These are phyloP conservation scores for Diversispora eburnea DNA, from an alignment of 192 early-diverging fungal genomes.

Conservation along the genomic window DNA sequence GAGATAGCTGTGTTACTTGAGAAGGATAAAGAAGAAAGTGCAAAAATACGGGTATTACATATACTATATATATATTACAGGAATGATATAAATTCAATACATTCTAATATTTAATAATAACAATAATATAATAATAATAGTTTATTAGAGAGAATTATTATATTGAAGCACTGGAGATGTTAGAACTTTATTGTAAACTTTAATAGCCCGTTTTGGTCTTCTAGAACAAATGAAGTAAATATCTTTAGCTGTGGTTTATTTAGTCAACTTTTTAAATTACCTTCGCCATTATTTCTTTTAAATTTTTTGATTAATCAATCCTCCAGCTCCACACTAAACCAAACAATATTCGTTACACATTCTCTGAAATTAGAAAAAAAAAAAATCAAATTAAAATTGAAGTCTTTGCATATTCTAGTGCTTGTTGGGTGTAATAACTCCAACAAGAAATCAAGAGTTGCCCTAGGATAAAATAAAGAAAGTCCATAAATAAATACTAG, in stretches of 20 bases:
- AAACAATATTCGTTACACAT: no score
- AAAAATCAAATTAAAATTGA: no score
- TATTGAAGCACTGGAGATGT: constrained; percentile 90
- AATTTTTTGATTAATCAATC: no score
- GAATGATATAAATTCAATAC: not conserved
- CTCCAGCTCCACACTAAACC: no score
- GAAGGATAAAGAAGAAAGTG: constrained; percentile 80
- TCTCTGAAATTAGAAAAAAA: no score
- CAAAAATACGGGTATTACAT: constrained; percentile 67
- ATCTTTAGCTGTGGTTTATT: not conserved
- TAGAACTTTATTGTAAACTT: constrained; percentile 89
- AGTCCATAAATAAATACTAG: no score
- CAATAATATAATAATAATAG: constrained; percentile 3
- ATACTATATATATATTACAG: not conserved
- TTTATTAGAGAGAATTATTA: constrained; percentile 91
- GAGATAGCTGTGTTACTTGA: constrained; percentile 83
- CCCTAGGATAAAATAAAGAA: no score
- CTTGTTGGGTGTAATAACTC: no score
- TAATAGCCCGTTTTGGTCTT: constrained; percentile 83
- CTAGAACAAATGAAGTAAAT: constrained; percentile 75
- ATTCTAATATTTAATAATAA: not conserved
- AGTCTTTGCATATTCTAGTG: no score
- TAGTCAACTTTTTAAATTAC: no score
- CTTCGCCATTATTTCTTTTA: no score
- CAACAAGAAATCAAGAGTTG: no score